Conservation (phyloP, 139 green algal genomes). For the Chlamydomonas incerta region DNA sequence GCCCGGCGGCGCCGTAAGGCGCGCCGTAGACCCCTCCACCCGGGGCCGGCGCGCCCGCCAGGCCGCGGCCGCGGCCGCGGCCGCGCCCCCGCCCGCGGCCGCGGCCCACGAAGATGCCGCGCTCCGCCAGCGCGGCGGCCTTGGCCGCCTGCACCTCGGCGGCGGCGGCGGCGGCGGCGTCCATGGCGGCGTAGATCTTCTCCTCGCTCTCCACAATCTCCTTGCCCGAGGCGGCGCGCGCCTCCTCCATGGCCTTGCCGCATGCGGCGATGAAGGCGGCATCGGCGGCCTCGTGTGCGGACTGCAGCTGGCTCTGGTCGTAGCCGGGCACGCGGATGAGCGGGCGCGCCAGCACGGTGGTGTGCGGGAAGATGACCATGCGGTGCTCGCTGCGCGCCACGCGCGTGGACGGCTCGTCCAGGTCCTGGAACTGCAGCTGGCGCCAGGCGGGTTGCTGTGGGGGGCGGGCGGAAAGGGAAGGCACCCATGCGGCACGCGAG, state of each 20-base stretch:
- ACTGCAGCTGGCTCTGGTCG: constrained; percentile 8
- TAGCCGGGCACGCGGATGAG: constrained; percentile 12
- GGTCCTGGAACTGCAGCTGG: constrained; percentile 61
- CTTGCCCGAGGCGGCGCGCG: neutral
- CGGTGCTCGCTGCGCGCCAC: constrained; percentile 74
- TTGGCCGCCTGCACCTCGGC: neutral
- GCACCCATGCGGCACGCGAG: too few species aligned
- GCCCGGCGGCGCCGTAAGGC: too few species aligned
- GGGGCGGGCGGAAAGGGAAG: neutral
- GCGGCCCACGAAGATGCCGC: neutral
- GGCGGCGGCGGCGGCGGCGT: constrained; percentile 19
- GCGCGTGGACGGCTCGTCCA: constrained; percentile 55
- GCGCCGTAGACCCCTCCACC: neutral
- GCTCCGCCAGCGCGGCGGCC: neutral
- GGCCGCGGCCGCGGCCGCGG: constrained; percentile 10
- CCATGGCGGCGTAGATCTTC: neutral
- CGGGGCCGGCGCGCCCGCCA: neutral
- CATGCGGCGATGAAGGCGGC: constrained; percentile 2
- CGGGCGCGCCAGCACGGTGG: constrained; percentile 51
- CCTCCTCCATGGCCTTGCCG: neutral
- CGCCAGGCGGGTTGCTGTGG: constrained; percentile 45
- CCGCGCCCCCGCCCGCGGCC: neutral
- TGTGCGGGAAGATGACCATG: constrained; percentile 86
- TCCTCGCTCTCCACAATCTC: constrained; percentile 7
- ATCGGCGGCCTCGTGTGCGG: constrained; percentile 15